Evolutionary conservation across 208 protist species (phyloP), one percentile per base, ranked within the genome.

Genomic region (Acanthamoeba lenticulata): DNA sequence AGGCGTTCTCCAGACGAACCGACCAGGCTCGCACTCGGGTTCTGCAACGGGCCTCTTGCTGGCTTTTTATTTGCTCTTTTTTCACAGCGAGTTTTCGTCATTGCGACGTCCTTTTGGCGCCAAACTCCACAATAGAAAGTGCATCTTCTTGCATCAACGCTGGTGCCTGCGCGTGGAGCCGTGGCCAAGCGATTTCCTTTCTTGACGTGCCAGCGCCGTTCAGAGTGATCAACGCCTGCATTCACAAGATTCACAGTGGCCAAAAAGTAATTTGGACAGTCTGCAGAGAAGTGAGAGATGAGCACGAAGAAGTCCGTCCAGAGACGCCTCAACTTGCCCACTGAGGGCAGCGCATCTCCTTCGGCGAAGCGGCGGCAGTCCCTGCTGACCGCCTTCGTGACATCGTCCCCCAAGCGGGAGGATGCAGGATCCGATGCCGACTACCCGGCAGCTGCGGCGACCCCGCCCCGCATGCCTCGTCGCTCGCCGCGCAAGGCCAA

Each of bases 401-500:
- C 32, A 1, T 79, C 69, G 17, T 79, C 69, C 0, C 69, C 69
- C 69, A 79, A 79, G 38, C 69, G 69, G 5, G 69, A 79, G 34
- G 27, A 74, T 9, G 65, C 19, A 27, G 7, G 21, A 2, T 15
- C 55, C 0, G 55, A 11, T n/a, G 57, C 57, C n/a, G 57, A 67
- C 60, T 29, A 9, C 60, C 60, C 11, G 7, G 11, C 47, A 13
- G 69, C 69, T 17, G 69, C 34, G 69, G 1, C 36, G 34, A 79
- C 69, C 38, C 69, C 69, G 11, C 69, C 69, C 36, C 69, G 69
- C 69, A 0, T 19, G 27, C 69, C 36, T 3, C 69, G 69, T 36
- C 69, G 69, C 69, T 79, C 69, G 36, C 69, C 69, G 36, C 69
- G 69, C 69, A 67, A 67, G 57, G n/a, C 57, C 57, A 67, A 67